Evolutionary conservation across 257 asterid species (phyloP), one percentile per base, ranked within the genome.

Genomic region (Fraxinus quadrangulata): DNA sequence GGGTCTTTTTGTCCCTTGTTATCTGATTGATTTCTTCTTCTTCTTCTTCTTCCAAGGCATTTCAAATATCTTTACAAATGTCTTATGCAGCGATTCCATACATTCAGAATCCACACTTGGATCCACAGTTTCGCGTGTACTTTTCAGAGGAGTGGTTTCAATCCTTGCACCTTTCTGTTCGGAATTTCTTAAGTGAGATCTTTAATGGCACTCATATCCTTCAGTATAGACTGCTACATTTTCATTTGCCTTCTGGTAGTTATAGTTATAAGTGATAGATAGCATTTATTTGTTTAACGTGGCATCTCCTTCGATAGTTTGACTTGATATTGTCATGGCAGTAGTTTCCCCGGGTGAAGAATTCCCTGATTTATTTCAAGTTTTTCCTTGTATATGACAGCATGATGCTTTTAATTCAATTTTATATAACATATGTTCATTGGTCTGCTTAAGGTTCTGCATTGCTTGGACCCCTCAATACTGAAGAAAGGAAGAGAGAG

Each of bases 121-220:
- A 95, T 82, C 92, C 98, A 13, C 89, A 82, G 79, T 95, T 90
- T 86, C 89, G 92, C n/a, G 76, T 93, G 40, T 92, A 88, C 86
- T 95, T 93, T 47, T 82, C 98, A 6, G 92, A 91, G 82, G 98
- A 92, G 81, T 95, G 99, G 99, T 87, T 85, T 78, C 92, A 92
- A 59, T 74, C 92, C 26, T 81, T 95, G 81, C 97, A 90, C 80
- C 90, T 93, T 37, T 87, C 93, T 49, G 17, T 87, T 75, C 83
- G 94, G 90, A 95, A 95, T 84, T 93, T 95, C 84, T 81, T 95
- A 83, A 93, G 97, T 83, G 88, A 80, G 85, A 87, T 95, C 84
- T 87, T 95, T 86, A 83, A 89, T 73, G 97, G 91, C 49, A 86
- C 92, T 88, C 98, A 95, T 95, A 95, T 95, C 99, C 99, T 93